Percentiles rank a stretch among this genome's conserved stretches.
phyloP scores from a whole-genome alignment of 257 asterid genomes.

The Nemophila menziesii region DNA sequence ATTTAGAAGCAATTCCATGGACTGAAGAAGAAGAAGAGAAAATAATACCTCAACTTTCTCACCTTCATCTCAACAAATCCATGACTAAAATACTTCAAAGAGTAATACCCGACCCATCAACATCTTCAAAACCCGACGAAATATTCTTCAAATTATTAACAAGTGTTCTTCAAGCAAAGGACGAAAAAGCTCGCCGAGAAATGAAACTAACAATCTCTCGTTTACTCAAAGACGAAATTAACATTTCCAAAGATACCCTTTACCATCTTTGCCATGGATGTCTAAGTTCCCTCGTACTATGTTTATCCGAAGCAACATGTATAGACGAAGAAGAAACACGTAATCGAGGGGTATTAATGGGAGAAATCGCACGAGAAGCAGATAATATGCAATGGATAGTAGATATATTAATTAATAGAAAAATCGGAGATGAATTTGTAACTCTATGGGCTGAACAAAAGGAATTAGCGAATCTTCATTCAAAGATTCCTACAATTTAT shows the following conservation, averaged over 20 bases:
- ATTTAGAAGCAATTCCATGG: constrained; percentile 87
- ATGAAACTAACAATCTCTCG: constrained; percentile 53
- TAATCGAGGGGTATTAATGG: constrained; percentile 75
- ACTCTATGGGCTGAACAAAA: constrained; percentile 80
- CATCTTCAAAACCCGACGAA: constrained; percentile 54
- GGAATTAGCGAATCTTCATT: constrained; percentile 72
- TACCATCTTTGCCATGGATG: constrained; percentile 74
- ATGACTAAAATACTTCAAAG: constrained; percentile 58
- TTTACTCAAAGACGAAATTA: constrained; percentile 49
- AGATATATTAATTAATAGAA: constrained; percentile 50
- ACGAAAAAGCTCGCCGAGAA: constrained; percentile 68
- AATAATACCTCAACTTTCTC: constrained; percentile 41
- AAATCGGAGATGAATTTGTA: constrained; percentile 73
- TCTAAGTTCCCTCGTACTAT: constrained; percentile 52
- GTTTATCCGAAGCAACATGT: constrained; percentile 56
- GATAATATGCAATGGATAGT: constrained; percentile 87
- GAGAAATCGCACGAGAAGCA: constrained; percentile 72
- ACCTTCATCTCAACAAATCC: constrained; percentile 42
- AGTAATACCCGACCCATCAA: constrained; percentile 48
- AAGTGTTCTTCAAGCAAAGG: constrained; percentile 63
- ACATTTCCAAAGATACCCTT: constrained; percentile 49
- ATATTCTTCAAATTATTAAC: constrained; percentile 49
- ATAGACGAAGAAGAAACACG: constrained; percentile 37
- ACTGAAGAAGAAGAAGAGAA: constrained; percentile 66
- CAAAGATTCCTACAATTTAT: constrained; percentile 68